These are phyloP conservation scores for Podosphaera leucotricha DNA, from an alignment of 2,329 filamentous ascomycete species.

Conservation along the genomic window DNA sequence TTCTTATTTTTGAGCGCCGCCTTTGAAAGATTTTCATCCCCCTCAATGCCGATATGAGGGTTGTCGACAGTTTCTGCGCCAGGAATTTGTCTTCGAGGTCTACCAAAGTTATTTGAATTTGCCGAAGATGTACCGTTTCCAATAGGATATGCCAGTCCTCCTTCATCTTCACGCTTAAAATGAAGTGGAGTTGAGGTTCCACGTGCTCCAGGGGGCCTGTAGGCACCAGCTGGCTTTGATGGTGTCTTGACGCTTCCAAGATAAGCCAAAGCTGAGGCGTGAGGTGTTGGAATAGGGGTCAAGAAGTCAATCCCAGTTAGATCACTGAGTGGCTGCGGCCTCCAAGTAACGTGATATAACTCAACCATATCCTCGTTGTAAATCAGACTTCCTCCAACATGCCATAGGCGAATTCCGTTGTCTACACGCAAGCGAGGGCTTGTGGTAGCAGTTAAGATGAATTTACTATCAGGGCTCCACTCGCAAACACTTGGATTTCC, in stretches of 20 bases:
- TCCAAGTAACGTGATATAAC: conserved; percentile 77
- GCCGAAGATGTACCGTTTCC: conserved; percentile 51
- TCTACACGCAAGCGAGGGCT: conserved; percentile 87
- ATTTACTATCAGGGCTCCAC: conserved; percentile 90
- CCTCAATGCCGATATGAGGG: conserved; percentile 29
- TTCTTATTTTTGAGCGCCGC: conserved; percentile 92
- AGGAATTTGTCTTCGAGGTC: conserved; percentile 52
- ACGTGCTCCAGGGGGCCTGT: conserved; percentile 80
- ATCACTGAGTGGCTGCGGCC: conserved; percentile 42
- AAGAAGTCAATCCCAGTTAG: conserved; percentile 47
- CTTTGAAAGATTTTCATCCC: conserved; percentile 52
- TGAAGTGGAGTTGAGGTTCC: conserved; percentile 72
- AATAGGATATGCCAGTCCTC: conserved; percentile 63
- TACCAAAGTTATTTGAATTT: conserved; percentile 55
- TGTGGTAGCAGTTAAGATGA: conserved; percentile 92
- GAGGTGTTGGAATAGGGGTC: conserved; percentile 48
- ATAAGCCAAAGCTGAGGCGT: conserved; percentile 61
- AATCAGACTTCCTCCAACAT: conserved; percentile 69
- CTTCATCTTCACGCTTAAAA: conserved; percentile 95
- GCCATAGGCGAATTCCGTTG: conserved; percentile 90
- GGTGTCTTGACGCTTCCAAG: conserved; percentile 77
- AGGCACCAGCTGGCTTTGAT: conserved; percentile 90
- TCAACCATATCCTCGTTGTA: conserved; percentile 92
- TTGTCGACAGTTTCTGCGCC: conserved; percentile 55
- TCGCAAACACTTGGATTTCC: conserved; percentile 90